phyloP scores from a whole-genome alignment of 192 early-diverging fungal genomes.

The Powellomyces hirtus region DNA sequence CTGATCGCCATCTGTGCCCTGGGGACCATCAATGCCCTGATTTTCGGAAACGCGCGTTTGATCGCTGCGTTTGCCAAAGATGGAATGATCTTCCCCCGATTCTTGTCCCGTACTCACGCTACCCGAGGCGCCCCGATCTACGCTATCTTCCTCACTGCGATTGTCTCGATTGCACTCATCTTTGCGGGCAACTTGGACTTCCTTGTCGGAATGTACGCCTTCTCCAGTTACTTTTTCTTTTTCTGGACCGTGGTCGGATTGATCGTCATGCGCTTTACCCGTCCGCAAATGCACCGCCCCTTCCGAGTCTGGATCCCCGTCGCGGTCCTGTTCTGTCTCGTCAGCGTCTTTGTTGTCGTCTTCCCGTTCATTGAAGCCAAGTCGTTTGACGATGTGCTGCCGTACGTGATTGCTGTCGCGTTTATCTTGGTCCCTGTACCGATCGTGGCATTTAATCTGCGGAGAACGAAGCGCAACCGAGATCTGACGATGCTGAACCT shows the following conservation, averaged over 20 bases:
- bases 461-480: no score
- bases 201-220: conserved; percentile 4
- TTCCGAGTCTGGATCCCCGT: conserved; percentile 2
- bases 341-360: not conserved
- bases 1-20: conserved; percentile 2
- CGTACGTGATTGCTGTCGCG: not conserved
- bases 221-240: conserved; percentile 2
- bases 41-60: not conserved
- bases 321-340: not conserved
- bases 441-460: not conserved
- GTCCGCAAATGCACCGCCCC: not conserved
- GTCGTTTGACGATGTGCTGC: not conserved
- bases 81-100: not conserved
- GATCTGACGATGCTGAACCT: no score
- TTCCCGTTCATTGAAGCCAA: not conserved
- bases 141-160: not conserved
- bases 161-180: not conserved
- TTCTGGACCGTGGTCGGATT: not conserved
- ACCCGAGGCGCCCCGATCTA: not conserved
- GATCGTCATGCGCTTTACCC: not conserved
- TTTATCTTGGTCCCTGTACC: not conserved
- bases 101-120: not conserved
- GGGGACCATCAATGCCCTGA: not conserved
- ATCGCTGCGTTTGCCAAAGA: conserved; percentile 8
- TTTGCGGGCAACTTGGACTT: not conserved